Conservation (phyloP, 1,139 yeast genomes). For the Tardiomyces digboiensis region DNA sequence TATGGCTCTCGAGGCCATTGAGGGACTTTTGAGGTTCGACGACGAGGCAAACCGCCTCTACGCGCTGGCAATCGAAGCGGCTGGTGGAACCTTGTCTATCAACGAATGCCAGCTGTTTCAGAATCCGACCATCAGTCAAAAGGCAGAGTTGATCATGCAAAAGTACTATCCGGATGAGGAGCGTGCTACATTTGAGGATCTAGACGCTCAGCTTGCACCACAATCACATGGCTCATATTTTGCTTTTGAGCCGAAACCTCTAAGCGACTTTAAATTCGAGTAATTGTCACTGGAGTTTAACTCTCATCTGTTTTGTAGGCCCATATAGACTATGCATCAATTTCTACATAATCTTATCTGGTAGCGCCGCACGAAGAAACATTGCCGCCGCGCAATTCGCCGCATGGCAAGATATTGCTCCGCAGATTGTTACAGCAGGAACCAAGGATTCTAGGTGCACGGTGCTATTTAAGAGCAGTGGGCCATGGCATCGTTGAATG, state of each 20-base stretch:
- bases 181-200: slow-evolving; percentile 62
- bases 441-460: no score
- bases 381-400: no score
- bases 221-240: background rate
- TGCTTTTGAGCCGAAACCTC: background rate
- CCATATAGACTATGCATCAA: no score
- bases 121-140: slow-evolving; percentile 82
- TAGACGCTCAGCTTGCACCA: slow-evolving; percentile 32
- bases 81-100: slow-evolving; percentile 95
- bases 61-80: slow-evolving; percentile 87
- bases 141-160: slow-evolving; percentile 81
- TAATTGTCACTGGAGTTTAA: background rate
- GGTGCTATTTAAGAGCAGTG: no score
- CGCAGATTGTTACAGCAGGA: no score
- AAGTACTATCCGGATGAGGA: slow-evolving; percentile 80
- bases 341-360: no score
- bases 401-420: no score
- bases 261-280: background rate
- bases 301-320: no score
- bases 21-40: slow-evolving; percentile 86
- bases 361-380: no score
- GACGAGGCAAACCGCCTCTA: slow-evolving; percentile 79
- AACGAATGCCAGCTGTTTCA: slow-evolving; percentile 83
- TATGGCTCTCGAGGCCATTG: slow-evolving; percentile 87
- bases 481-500: no score